Percentiles rank a stretch among this genome's conserved stretches.
Evolutionary conservation across 768 basidiomycete species (phyloP).

Genomic region (Leccinum uliginosum): DNA sequence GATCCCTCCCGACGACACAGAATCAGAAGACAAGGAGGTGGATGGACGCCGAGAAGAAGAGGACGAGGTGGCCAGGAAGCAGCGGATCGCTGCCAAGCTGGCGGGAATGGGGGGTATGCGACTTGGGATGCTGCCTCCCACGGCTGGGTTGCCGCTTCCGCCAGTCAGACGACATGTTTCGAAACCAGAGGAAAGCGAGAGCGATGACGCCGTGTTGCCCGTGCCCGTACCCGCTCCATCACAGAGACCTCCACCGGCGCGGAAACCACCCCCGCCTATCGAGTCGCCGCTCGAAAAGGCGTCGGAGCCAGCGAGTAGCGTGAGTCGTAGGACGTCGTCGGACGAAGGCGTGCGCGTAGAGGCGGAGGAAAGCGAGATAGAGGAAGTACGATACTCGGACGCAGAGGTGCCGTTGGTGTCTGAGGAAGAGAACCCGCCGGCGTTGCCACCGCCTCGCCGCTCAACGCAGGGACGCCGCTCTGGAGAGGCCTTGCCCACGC

Average conservation of each 20-base stretch:
- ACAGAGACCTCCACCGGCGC: slow-evolving; percentile 27
- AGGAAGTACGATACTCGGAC: too few relatives aligned
- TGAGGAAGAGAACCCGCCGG: slow-evolving; percentile 36
- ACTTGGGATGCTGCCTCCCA: slow-evolving; percentile 48
- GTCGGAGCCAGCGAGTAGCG: too few relatives aligned
- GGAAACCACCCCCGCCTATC: slow-evolving; percentile 30
- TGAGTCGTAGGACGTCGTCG: too few relatives aligned
- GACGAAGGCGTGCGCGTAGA: too few relatives aligned
- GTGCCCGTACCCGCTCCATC: slow-evolving; percentile 32
- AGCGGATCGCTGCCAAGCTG: slow-evolving; percentile 51
- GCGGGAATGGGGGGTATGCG: slow-evolving; percentile 56
- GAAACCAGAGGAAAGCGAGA: slow-evolving; percentile 29
- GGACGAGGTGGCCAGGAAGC: slow-evolving; percentile 54
- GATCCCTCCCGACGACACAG: slow-evolving; percentile 23
- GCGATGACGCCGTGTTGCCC: slow-evolving; percentile 20
- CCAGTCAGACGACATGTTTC: slow-evolving; percentile 13
- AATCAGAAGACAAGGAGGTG: slow-evolving; percentile 15
- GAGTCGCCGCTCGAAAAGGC: not conserved
- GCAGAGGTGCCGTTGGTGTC: too few relatives aligned
- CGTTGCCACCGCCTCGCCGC: slow-evolving; percentile 52
- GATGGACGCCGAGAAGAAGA: slow-evolving; percentile 32
- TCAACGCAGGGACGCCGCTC: slow-evolving; percentile 20
- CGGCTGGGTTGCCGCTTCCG: slow-evolving; percentile 13
- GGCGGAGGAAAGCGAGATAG: too few relatives aligned
- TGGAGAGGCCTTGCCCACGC: slow-evolving; percentile 37